A percentile compares a stretch with the other conserved stretches of the same genome.
These are phyloP conservation scores for Populus hybrid DNA, from an alignment of 441 rosid genomes.

Conservation along the genomic window DNA sequence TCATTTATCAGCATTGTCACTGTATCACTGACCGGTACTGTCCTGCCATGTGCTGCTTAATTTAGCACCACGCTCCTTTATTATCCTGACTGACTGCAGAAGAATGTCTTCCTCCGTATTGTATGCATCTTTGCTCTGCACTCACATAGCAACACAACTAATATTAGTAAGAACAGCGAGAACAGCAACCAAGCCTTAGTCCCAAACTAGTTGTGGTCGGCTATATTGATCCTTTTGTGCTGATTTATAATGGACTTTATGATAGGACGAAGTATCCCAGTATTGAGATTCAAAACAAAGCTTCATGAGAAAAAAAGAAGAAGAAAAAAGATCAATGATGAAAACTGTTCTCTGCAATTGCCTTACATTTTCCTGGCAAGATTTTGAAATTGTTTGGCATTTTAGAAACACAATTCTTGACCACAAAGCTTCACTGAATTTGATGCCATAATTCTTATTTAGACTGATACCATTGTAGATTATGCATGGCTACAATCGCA, in stretches of 20 bases:
- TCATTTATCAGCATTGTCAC: constrained; percentile 11
- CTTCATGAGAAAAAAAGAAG: not conserved
- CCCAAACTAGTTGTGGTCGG: too few relatives aligned
- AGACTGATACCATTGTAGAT: not conserved
- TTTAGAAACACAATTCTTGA: too few relatives aligned
- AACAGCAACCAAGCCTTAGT: not conserved
- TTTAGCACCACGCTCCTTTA: constrained; percentile 67
- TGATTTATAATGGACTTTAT: too few relatives aligned
- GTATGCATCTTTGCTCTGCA: constrained; percentile 65
- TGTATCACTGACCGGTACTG: constrained; percentile 16
- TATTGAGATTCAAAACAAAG: not conserved
- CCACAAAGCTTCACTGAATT: not conserved
- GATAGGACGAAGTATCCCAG: not conserved
- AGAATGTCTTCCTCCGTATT: constrained; percentile 68
- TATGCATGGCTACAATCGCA: not conserved
- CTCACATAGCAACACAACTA: constrained; percentile 14
- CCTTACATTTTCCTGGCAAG: not conserved
- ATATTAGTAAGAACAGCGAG: constrained; percentile 1
- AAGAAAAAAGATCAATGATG: not conserved
- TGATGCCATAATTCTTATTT: not conserved
- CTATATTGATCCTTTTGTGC: too few relatives aligned
- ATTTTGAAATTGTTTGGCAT: constrained; percentile 1
- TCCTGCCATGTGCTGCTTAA: constrained; percentile 51
- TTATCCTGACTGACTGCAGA: constrained; percentile 58
- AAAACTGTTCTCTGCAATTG: not conserved